These are phyloP conservation scores for Ceratobasidium papillatum DNA, from an alignment of 1,284 basidiomycete species.

Conservation along the genomic window DNA sequence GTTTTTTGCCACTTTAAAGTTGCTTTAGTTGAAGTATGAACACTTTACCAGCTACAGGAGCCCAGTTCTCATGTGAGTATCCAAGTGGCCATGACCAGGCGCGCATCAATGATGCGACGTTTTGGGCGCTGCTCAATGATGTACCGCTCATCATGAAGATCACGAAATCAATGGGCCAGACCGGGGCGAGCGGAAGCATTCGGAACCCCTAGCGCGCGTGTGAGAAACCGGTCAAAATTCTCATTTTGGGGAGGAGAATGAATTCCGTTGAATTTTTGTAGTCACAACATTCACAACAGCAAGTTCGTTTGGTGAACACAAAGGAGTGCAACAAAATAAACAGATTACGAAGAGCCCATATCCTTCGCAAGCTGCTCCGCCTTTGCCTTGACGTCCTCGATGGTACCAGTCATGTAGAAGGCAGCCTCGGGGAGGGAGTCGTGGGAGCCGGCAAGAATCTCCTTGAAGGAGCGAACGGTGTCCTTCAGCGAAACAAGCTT, in stretches of 20 bases:
- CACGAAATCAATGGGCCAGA: not conserved
- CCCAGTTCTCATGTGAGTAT: not conserved
- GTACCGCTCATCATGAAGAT: conserved; percentile 11
- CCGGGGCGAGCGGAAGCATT: not conserved
- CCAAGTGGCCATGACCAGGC: not conserved
- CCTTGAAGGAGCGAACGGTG: conserved; percentile 92
- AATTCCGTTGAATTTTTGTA: conserved; percentile 25
- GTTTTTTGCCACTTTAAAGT: no score
- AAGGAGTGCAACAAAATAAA: conserved; percentile 4
- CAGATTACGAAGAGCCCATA: conserved; percentile 57
- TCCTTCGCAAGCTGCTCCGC: conserved; percentile 96
- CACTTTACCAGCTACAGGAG: no score
- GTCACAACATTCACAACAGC: not conserved
- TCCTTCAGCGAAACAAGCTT: conserved; percentile 94
- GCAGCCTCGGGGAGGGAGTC: conserved; percentile 92
- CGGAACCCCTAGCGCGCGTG: not conserved
- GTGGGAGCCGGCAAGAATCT: conserved; percentile 90
- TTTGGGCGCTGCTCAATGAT: not conserved
- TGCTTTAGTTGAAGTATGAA: no score
- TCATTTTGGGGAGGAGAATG: not conserved
- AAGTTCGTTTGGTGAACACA: not conserved
- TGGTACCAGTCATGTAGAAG: conserved; percentile 93
- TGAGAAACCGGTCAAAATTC: not conserved
- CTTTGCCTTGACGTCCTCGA: conserved; percentile 95
- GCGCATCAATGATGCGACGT: conserved; percentile 1